Base-by-base conservation (phyloP, 352 stramenopile genomes). In the Globisporangium nagaii region DNA sequence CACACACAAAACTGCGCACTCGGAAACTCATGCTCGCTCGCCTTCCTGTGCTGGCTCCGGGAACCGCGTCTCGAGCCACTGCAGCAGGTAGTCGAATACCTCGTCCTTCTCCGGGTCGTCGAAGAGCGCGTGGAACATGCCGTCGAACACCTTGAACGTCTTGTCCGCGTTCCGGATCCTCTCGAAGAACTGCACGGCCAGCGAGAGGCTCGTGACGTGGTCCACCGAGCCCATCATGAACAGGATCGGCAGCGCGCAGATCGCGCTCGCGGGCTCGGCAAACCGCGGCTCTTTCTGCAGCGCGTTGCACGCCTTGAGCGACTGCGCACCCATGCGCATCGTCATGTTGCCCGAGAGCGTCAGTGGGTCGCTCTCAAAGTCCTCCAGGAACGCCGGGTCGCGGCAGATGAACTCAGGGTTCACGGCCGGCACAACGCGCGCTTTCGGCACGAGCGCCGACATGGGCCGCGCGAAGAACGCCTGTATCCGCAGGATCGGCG, bases 91-190 rank as follows among this genome's bases (percentile, higher is more conserved):
- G 1, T 65, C 45, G 25, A 84, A 48, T 15, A 86, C 74, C 2
- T 66, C 44, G 19, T 82, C 65, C 15, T 70, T 68, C 54, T 88
- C 73, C 3, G 68, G 71, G 52, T 90, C 79, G 31, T 88, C 70
- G 50, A 75, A 86, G 9, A 87, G 60, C 22, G 66, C 65, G 24
- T 90, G 76, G 46, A 63, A 87, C 12, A 75, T 54, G 3, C 73
- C 76, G 2, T 68, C 56, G 27, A 90, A 75, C 2, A 75, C 37
- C 54, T 70, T 72, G 41, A 87, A 68, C 32, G 74, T 58, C 53
- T 90, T 90, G 69, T 88, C 75, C 7, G 37, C 51, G 36, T 50
- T 73, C 0, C 47, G 51, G 13, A 75, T 24, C 4, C 65, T 64
- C 9, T 46, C 53, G 44, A 73, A 69, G 40, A 86, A 88, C 30